phyloP scores from a whole-genome alignment of 331 rosid genomes.

The Phaseolus coccineus region DNA sequence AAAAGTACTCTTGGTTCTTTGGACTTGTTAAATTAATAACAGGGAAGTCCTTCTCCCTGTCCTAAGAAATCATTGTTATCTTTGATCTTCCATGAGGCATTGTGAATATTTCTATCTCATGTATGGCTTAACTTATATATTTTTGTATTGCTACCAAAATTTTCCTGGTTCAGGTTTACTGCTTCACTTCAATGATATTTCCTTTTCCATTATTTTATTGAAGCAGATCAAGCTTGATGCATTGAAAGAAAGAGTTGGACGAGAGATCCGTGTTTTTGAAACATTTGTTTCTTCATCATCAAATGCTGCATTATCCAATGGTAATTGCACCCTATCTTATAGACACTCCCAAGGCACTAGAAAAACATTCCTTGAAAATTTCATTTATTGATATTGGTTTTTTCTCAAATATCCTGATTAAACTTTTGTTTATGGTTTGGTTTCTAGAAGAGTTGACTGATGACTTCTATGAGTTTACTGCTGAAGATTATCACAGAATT shows the following conservation, averaged over 20 bases:
- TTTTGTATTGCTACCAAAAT: slow-evolving; percentile 4
- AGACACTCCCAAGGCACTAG: background rate
- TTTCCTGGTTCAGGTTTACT: slow-evolving; percentile 18
- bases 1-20: background rate
- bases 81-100: background rate
- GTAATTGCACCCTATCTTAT: slow-evolving; percentile 45
- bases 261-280: slow-evolving; percentile 80
- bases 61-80: slow-evolving; percentile 15
- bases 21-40: background rate
- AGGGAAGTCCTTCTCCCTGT: background rate
- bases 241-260: slow-evolving; percentile 70
- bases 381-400: background rate
- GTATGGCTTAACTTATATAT: slow-evolving; percentile 5
- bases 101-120: background rate
- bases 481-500: slow-evolving; percentile 75
- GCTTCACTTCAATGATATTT: slow-evolving; percentile 22
- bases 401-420: slow-evolving; percentile 5
- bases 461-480: slow-evolving; percentile 79
- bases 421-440: slow-evolving; percentile 17
- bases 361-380: background rate
- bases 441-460: slow-evolving; percentile 64
- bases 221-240: slow-evolving; percentile 69
- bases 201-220: slow-evolving; percentile 26
- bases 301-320: slow-evolving; percentile 48
- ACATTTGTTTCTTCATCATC: slow-evolving; percentile 59